phyloP scores from a whole-genome alignment of 2,329 filamentous ascomycete genomes.

The Arachnomyces sp. region DNA sequence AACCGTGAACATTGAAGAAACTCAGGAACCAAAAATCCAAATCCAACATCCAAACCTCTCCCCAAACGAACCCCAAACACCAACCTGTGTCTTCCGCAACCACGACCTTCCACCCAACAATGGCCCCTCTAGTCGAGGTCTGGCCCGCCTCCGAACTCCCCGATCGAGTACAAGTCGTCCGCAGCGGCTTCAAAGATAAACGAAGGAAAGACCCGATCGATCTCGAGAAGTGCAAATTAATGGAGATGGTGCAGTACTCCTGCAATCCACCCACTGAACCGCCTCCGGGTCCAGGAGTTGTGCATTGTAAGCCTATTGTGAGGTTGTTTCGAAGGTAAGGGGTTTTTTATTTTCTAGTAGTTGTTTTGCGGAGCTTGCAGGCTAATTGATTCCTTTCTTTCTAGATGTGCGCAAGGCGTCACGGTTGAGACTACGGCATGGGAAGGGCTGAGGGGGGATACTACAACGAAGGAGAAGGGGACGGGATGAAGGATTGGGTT shows the following conservation, averaged over 20 bases:
- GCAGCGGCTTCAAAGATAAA: constrained; percentile 40
- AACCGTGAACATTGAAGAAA: too few species aligned
- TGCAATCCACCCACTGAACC: constrained; percentile 46
- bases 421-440: constrained; percentile 55
- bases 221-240: constrained; percentile 47
- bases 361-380: constrained; percentile 1
- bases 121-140: constrained; percentile 49
- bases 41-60: too few species aligned
- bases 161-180: constrained; percentile 40
- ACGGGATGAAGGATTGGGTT: constrained; percentile 17
- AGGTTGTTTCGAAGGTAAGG: constrained; percentile 52
- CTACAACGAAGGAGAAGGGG: constrained; percentile 25
- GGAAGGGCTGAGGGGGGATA: constrained; percentile 35
- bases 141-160: constrained; percentile 47
- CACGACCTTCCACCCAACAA: too few species aligned
- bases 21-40: too few species aligned
- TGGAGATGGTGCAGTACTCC: constrained; percentile 55
- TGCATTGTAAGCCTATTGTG: constrained; percentile 50
- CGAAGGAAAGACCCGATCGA: constrained; percentile 46
- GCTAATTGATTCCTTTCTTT: constrained; percentile 9
- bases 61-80: too few species aligned
- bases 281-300: constrained; percentile 33
- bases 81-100: not conserved
- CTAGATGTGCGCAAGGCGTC: constrained; percentile 43
- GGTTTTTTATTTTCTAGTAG: not conserved